These are phyloP conservation scores for Cyclotella cryptica DNA, from an alignment of 108 stramenopile genomes.

Conservation along the genomic window DNA sequence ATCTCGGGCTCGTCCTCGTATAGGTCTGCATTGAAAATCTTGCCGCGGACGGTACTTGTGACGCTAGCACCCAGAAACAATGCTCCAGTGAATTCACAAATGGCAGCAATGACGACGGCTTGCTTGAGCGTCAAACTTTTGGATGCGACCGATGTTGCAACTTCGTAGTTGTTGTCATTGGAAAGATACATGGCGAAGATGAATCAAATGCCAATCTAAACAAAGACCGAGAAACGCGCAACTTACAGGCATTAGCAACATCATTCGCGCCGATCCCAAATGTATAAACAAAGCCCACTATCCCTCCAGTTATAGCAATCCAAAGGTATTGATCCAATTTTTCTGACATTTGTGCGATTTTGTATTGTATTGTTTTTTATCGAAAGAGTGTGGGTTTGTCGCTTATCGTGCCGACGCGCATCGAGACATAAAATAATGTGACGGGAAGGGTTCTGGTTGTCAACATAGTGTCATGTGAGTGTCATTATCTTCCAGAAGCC, in stretches of 20 bases:
- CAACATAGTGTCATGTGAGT: no score
- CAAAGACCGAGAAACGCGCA: no score
- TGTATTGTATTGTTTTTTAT: no score
- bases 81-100: conserved; percentile 73
- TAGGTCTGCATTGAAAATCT: conserved; percentile 53
- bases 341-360: no score
- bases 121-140: conserved; percentile 68
- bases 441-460: no score
- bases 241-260: conserved; percentile 67
- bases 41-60: conserved; percentile 60
- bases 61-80: conserved; percentile 66
- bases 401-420: no score
- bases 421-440: no score
- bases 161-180: no score
- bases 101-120: conserved; percentile 61
- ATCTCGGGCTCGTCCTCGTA: conserved; percentile 61
- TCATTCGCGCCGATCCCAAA: conserved; percentile 76
- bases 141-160: conserved; percentile 72
- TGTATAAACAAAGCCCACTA: conserved; percentile 50
- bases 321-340: conserved; percentile 34
- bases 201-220: no score
- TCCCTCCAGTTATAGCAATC: conserved; percentile 49
- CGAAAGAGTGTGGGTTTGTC: no score
- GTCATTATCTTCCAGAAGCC: no score
- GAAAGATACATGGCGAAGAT: no score